phyloP scores from a whole-genome alignment of 2,329 filamentous ascomycete genomes.

The Aspergillus sp. region DNA sequence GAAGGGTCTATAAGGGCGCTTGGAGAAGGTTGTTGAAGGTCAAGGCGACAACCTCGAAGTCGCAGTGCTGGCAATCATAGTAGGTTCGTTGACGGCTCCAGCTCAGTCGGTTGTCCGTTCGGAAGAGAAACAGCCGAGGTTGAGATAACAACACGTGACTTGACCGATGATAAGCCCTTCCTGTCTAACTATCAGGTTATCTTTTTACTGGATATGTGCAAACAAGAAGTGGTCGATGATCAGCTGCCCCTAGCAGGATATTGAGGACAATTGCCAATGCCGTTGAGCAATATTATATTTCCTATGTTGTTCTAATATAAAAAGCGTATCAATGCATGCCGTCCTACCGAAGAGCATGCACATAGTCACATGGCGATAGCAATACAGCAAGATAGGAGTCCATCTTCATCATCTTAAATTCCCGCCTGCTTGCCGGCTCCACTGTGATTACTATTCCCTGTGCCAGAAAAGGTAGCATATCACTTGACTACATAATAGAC shows the following conservation, averaged over 20 bases:
- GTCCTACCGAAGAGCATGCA: background rate
- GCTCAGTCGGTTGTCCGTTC: constrained; percentile 20
- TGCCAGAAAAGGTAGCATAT: no score
- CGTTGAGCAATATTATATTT: background rate
- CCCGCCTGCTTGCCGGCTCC: no score
- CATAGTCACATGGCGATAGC: background rate
- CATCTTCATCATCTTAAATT: no score
- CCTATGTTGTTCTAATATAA: background rate
- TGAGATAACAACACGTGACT: constrained; percentile 13
- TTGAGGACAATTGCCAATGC: no score
- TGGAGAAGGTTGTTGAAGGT: background rate
- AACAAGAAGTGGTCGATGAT: background rate
- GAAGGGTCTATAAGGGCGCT: background rate
- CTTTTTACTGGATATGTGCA: background rate
- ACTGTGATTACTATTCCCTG: no score
- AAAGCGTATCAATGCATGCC: background rate
- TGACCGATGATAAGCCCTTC: background rate
- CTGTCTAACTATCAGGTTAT: background rate
- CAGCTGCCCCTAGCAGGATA: no score
- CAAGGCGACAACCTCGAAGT: background rate
- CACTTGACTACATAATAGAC: no score
- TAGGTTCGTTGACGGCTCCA: background rate
- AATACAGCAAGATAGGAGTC: no score
- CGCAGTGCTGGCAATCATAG: background rate
- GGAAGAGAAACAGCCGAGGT: constrained; percentile 18